phyloP scores from a whole-genome alignment of 1,139 yeast species.

The Waltiozyma sp. region DNA sequence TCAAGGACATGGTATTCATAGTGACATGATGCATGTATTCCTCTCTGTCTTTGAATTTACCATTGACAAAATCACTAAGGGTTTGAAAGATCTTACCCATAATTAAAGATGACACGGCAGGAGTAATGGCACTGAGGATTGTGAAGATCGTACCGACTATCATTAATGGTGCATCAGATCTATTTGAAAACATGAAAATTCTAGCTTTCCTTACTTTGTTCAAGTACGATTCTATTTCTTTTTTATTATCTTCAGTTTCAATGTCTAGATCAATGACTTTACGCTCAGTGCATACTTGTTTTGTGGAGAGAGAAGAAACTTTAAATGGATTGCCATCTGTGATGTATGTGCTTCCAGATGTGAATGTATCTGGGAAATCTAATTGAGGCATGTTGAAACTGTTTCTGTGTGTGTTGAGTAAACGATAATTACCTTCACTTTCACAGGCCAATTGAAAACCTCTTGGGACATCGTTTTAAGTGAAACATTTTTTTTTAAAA shows the following conservation, averaged over 20 bases:
- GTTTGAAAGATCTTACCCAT: constrained; percentile 54
- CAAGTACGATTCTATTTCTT: constrained; percentile 1
- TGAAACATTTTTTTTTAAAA: background rate
- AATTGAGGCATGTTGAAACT: background rate
- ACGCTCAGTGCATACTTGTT: background rate
- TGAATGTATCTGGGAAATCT: constrained; percentile 1
- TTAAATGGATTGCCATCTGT: background rate
- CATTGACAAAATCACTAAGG: constrained; percentile 29
- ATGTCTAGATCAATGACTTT: constrained; percentile 9
- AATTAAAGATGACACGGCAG: constrained; percentile 55
- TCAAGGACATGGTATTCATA: constrained; percentile 40
- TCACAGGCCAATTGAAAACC: too few species aligned
- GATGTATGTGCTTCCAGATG: constrained; percentile 1
- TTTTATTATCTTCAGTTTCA: constrained; percentile 1
- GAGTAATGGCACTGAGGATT: constrained; percentile 35
- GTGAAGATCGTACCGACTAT: constrained; percentile 16
- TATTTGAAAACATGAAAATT: constrained; percentile 13
- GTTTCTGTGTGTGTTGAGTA: too few species aligned
- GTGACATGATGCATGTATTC: constrained; percentile 35
- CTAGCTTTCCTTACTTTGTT: constrained; percentile 8
- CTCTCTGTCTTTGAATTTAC: constrained; percentile 19
- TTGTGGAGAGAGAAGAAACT: background rate
- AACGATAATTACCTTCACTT: too few species aligned
- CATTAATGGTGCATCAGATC: constrained; percentile 7
- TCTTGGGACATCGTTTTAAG: too few species aligned